Evolutionary conservation across 129 eudicot genomes (phyloP).

Genomic region (Flaveria sonorensis): DNA sequence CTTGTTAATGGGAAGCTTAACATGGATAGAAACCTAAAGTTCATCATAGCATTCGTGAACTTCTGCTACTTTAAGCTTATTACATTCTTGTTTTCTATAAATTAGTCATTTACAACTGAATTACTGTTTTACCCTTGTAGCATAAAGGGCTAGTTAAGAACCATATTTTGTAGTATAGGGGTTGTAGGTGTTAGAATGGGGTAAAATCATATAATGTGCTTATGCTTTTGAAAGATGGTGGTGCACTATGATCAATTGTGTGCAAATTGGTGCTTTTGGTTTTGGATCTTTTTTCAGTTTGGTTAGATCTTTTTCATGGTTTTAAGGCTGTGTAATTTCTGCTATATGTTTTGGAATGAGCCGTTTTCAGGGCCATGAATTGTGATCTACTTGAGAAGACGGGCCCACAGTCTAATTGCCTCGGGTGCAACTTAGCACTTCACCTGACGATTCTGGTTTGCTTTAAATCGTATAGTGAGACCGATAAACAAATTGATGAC

Average conservation of each 20-base stretch:
- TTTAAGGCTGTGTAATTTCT: neutral
- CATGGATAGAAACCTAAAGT: constrained; percentile 72
- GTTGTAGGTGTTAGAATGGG: neutral
- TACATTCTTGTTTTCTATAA: neutral
- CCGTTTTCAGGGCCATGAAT: neutral
- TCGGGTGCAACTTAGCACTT: neutral
- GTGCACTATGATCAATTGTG: neutral
- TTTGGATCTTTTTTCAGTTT: neutral
- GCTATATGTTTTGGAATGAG: neutral
- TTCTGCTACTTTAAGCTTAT: constrained; percentile 7
- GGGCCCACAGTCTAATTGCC: neutral
- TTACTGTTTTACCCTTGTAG: constrained; percentile 7
- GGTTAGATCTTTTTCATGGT: neutral
- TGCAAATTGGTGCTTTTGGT: neutral
- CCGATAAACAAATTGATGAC: too few species aligned
- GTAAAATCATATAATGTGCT: constrained; percentile 1
- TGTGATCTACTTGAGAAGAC: neutral
- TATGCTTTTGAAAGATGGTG: constrained; percentile 8
- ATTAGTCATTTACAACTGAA: neutral
- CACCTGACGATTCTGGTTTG: too few species aligned
- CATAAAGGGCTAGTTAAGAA: constrained; percentile 6
- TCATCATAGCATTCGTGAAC: neutral
- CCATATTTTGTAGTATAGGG: constrained; percentile 14
- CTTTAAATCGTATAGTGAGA: too few species aligned
- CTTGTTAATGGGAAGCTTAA: constrained; percentile 69